phyloP scores from a whole-genome alignment of 176 grass and related monocot species.

The Avena sativa region DNA sequence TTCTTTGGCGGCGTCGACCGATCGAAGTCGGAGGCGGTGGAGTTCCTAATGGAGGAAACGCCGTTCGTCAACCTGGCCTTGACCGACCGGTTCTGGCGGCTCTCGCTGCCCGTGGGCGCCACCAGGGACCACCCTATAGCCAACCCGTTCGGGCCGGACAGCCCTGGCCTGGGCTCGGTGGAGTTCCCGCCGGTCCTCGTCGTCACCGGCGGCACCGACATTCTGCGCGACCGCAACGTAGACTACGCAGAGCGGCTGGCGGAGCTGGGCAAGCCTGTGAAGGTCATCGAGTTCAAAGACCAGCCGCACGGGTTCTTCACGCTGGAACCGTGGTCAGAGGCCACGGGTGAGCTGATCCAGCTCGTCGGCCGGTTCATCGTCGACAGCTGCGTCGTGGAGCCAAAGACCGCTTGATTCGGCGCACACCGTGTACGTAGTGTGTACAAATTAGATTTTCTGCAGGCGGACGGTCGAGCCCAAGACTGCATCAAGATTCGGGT shows the following conservation, averaged over 20 bases:
- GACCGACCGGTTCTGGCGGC: slow-evolving; percentile 81
- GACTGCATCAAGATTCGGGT: not conserved
- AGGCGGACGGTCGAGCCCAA: not conserved
- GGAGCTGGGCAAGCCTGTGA: slow-evolving; percentile 68
- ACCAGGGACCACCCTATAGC: slow-evolving; percentile 71
- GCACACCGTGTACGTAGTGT: not conserved
- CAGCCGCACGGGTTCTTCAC: slow-evolving; percentile 94
- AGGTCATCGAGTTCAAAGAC: slow-evolving; percentile 61
- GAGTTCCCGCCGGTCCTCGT: slow-evolving; percentile 61
- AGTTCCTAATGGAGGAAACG: slow-evolving; percentile 42
- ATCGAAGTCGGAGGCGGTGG: slow-evolving; percentile 59
- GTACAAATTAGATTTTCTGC: not conserved
- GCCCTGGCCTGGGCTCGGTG: slow-evolving; percentile 45
- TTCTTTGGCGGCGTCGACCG: slow-evolving; percentile 73
- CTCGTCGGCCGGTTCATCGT: slow-evolving; percentile 52
- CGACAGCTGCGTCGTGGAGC: not conserved
- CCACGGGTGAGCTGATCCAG: slow-evolving; percentile 66
- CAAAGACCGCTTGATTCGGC: not conserved
- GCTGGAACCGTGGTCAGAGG: slow-evolving; percentile 61
- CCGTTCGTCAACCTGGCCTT: slow-evolving; percentile 65
- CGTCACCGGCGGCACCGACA: slow-evolving; percentile 66
- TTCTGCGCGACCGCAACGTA: slow-evolving; percentile 66
- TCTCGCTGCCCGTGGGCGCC: slow-evolving; percentile 67
- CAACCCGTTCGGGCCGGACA: slow-evolving; percentile 82
- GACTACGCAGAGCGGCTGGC: slow-evolving; percentile 65